Base-by-base conservation (phyloP, 2,329 filamentous ascomycete species). In the Xylariaceae sp. region DNA sequence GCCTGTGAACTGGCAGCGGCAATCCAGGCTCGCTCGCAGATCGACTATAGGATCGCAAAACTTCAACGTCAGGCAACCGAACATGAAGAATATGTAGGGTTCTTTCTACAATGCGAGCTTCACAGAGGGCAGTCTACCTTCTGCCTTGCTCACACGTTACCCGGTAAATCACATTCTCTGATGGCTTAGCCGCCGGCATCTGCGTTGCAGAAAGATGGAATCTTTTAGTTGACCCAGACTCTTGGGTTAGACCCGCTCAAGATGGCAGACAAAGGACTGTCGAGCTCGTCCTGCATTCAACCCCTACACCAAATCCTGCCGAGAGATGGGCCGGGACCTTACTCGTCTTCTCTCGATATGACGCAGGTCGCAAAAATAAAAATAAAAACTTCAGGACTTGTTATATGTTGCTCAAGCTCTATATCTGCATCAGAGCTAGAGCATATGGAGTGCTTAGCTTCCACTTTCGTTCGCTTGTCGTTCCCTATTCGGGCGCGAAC, bases 391-490 rank as follows among this genome's bases (percentile, higher is more conserved):
- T 43, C 33, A 40, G 46, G 27, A 27, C 24, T 42, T 45, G 42
- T 45, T 43, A 56, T 44, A 62, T 41, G 60, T 66, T 62, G 52
- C 60, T 59, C 57, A 57, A 55, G 43, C 48, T 54, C 47, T 64
- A 50, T 61, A 62, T 59, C 56, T 63, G 59, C 52, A 45, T 64
- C 60, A 40, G 61, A 45, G 57, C 55, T 65, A 62, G 53, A 49
- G 54, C 47, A 49, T 35, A 47, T 46, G 50, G 49, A 46, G 46
- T 42, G 41, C 60, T 53, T 50, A 59, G 54, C 61, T 68, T 67
- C 67, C 67, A 63, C 43, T 69, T 71, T 64, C 62, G 63, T 70
- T 75, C 73, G 74, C 74, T 76, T 76, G 68, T 57, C 58, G 64
- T 69, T 76, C 71, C 72, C 72, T 40, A 72, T 73, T 50, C 48